phyloP scores from a whole-genome alignment of 768 basidiomycete genomes.

The Tulasnella calospora region DNA sequence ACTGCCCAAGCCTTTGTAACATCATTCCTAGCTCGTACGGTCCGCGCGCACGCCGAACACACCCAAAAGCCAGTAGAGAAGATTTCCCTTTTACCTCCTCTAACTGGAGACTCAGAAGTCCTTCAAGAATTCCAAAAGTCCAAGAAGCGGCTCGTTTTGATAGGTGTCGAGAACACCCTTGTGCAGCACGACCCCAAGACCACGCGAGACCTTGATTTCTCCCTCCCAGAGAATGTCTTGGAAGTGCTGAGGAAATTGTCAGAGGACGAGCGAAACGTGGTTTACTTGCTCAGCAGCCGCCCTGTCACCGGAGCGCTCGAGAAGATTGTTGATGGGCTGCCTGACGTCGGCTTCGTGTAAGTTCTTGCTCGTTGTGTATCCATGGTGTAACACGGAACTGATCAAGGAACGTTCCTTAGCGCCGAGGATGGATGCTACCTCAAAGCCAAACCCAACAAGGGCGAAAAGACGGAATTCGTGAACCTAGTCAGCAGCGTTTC shows the following conservation, averaged over 20 bases:
- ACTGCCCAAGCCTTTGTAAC: constrained; percentile 80
- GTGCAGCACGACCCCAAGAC: constrained; percentile 43
- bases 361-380: constrained; percentile 34
- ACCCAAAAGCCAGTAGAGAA: constrained; percentile 37
- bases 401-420: constrained; percentile 36
- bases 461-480: constrained; percentile 53
- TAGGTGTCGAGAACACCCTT: constrained; percentile 79
- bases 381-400: background rate
- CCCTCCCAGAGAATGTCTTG: constrained; percentile 42
- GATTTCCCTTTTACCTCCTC: constrained; percentile 21
- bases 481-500: constrained; percentile 76
- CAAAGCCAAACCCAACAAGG: constrained; percentile 46
- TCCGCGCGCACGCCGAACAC: constrained; percentile 71
- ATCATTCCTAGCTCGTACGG: constrained; percentile 67
- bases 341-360: constrained; percentile 70
- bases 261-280: constrained; percentile 63
- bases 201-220: constrained; percentile 29
- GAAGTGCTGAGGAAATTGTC: constrained; percentile 53
- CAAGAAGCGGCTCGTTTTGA: constrained; percentile 56
- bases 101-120: constrained; percentile 10
- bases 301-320: constrained; percentile 60
- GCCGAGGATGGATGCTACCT: constrained; percentile 88
- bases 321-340: constrained; percentile 53
- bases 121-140: constrained; percentile 65
- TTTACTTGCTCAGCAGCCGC: constrained; percentile 78